These are phyloP conservation scores for Hypoxylon perforatum DNA, from an alignment of 495 filamentous ascomycete genomes.

Conservation along the genomic window DNA sequence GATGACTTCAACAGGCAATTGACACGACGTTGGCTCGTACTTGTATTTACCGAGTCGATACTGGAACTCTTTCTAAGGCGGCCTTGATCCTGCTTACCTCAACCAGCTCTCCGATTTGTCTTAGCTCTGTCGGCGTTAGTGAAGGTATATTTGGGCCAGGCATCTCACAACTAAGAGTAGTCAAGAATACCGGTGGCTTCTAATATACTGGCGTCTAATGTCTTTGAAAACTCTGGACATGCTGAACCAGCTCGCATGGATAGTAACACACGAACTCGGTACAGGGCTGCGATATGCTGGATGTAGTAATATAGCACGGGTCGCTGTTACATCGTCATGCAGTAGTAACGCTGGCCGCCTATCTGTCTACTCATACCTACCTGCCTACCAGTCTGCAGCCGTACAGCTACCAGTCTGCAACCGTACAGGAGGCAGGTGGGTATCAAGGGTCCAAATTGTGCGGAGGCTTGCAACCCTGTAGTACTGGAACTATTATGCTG, in stretches of 20 bases:
- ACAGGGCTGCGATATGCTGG: constrained; percentile 27
- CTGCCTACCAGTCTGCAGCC: neutral
- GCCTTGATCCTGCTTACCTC: too few relatives aligned
- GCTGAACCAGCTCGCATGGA: neutral
- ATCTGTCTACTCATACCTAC: constrained; percentile 4
- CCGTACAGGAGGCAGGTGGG: neutral
- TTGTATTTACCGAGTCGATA: too few relatives aligned
- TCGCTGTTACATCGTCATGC: constrained; percentile 30
- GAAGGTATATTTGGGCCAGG: too few relatives aligned
- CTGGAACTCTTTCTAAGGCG: too few relatives aligned
- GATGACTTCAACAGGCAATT: too few relatives aligned
- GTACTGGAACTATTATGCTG: neutral
- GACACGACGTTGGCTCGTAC: too few relatives aligned
- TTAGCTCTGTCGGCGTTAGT: too few relatives aligned
- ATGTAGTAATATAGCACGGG: constrained; percentile 32
- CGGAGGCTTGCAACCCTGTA: constrained; percentile 4
- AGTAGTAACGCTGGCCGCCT: neutral
- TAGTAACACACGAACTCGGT: constrained; percentile 9
- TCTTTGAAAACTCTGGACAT: neutral
- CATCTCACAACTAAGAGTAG: too few relatives aligned
- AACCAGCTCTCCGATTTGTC: too few relatives aligned
- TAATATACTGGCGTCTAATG: neutral
- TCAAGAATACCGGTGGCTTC: too few relatives aligned
- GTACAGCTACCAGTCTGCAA: too few relatives aligned
- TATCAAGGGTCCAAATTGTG: constrained; percentile 14